Base-by-base conservation (phyloP, 1,139 yeast genomes). In the Geotrichum aggregatum region DNA sequence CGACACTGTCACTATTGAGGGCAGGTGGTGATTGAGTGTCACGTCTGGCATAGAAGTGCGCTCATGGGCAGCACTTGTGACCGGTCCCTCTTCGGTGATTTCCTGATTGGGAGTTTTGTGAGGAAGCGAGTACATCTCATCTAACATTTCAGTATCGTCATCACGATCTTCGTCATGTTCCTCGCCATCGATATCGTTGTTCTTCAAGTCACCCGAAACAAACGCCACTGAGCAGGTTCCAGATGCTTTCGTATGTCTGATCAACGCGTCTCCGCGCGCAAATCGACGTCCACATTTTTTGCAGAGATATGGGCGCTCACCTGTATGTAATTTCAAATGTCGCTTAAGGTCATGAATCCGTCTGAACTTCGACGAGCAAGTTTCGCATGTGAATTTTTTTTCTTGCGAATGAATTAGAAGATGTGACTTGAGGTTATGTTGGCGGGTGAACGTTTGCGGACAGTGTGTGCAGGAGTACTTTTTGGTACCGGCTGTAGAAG, bases 201-300 rank as follows among this genome's bases (percentile, higher is more conserved):
- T 18, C 38, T 43, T 43, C 10, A 8, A 3, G 10, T 43, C 46
- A 3, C 46, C 46, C 6, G 44, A 39, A 11, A 46, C 39, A 14
- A 46, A 46, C 8, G 44, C 43, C 5, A 39, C 49, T 24, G 47
- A 41, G 19, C 52, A 49, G 24, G 41, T 66, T 7, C 65, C 64
- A 14, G 70, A 60, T 24, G 67, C 66, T 55, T 80, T 80, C 61
- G 77, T 71, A 65, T 80, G 87, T 52, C 95, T 73, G 2, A 82
- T 77, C 35, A 87, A 72, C 0, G 95, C 91, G 66, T 87, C 95
- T 1, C 84, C 83, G 28, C 95, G 71, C 1, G 94, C 88, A 70
- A 87, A 87, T 49, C 76, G 71, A 47, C 87, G 74, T 13, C 79
- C 78, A 67, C 95, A 87, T 52, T 72, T 71, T 8, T 68, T 71